Base-by-base conservation (phyloP, 495 filamentous ascomycete species). In the Parathielavia appendiculata region DNA sequence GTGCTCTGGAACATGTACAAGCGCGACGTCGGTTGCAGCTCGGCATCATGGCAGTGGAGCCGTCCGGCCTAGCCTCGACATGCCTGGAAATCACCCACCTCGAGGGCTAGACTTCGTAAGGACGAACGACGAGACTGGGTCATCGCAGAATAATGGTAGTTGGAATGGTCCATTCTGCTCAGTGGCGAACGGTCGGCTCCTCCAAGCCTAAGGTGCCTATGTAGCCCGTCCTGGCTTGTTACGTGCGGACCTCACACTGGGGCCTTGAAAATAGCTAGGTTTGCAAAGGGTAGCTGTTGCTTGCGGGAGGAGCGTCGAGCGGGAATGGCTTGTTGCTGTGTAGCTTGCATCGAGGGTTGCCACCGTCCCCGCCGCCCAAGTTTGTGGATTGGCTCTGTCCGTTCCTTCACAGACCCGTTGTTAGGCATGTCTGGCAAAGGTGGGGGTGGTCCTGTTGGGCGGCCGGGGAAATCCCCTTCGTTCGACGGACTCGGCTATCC, bases 401-500 rank as follows among this genome's bases (percentile, higher is more conserved):
- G 2, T 26, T 26, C 39, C 19, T 23, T 23, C 52, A 40, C n/a
- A 34, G 34, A 34, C 7, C 49, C 49, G 49, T 19, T 30, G 39
- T 30, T 8, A 1, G 34, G 52, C 41, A 30, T 41, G 52, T 8
- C 39, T 50, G 48, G 32, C 17, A 7, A 36, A 32, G 50, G 35
- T 14, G 51, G 51, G 38, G 13, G 48, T 35, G 54, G 54, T 44
- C 54, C 13, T 39, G 43, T 48, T 39, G 20, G 20, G 32, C 32
- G 54, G 43, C 54, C 54, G 4, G 10, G 44, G 30, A 9, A 30
- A 19, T 9, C 14, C 34, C 34, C 30, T 32, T 48, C 32, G 40
- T 47, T 34, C 48, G 19, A 26, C 43, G 14, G 54, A 26, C 43
- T 48, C 54, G 34, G 44, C 44, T 45, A 32, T 20, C 51, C 45